Evolutionary conservation across 768 basidiomycete species (phyloP), one percentile per base, ranked within the genome.

Genomic region (Serendipita sp.): DNA sequence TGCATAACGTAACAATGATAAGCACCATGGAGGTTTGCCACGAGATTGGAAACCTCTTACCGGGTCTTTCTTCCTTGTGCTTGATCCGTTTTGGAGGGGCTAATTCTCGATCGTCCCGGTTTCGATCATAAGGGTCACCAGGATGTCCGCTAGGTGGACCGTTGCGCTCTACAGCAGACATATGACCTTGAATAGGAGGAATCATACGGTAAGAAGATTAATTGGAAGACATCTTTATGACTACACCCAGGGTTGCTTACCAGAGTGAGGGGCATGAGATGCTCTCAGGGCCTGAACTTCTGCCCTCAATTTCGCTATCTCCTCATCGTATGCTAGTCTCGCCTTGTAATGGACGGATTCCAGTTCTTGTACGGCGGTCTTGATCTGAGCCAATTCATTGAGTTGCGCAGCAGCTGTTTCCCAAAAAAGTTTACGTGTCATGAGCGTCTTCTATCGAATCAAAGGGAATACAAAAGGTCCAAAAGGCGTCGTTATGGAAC

Each of bases 331-430:
- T 69, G 86, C 83, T 65, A 86, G 82, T 34, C 91, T 81, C 61
- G 91, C 83, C 76, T 93, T 90, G 65, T 79, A 80, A 67, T 98
- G 92, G 65, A 88, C 86, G 0, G 83, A 75, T 71, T 99, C 95
- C 62, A 99, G 84, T 66, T 97, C 92, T 70, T 93, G 94, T 11
- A 97, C 78, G 1, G 88, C 83, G 69, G 91, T 86, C 38, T 92
- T 82, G 69, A 99, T 92, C 70, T 86, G 83, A 67, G 86, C 88
- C 62, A 97, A 77, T 71, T 98, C 95, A 71, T 84, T 87, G 65
- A 97, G 84, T 73, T 98, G 95, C 28, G 78, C 77, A 3, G 81
- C 79, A 56, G 90, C 90, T 90, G 62, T 11, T 38, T 38, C 34
- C 16, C n/a, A 42, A 5, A 20, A 61, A 17, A 33, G 22, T 13